Evolutionary conservation across 768 basidiomycete genomes (phyloP).

Genomic region (Macrolepiota albuminosa): DNA sequence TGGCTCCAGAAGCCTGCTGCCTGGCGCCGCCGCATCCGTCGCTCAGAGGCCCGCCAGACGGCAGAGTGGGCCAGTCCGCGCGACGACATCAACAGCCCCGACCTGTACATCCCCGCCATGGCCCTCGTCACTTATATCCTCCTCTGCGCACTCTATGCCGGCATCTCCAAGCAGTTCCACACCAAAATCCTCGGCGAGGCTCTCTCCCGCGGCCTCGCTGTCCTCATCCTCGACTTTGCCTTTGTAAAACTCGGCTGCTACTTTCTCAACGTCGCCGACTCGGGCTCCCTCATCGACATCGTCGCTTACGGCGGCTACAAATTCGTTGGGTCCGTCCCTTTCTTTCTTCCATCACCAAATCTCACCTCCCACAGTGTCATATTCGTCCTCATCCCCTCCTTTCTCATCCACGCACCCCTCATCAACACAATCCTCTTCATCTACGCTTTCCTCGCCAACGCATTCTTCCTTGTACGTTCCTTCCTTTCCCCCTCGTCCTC

Average conservation of each 20-base stretch:
- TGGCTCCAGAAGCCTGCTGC: conserved; percentile 92
- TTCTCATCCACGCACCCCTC: conserved; percentile 57
- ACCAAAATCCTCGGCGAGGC: conserved; percentile 87
- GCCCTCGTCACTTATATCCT: conserved; percentile 94
- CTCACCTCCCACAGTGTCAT: conserved; percentile 58
- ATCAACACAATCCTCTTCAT: conserved; percentile 70
- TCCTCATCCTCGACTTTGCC: conserved; percentile 83
- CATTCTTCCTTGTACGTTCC: conserved; percentile 81
- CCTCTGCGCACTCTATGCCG: conserved; percentile 79
- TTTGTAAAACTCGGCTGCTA: conserved; percentile 93
- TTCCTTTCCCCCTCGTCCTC: background rate
- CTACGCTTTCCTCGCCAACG: conserved; percentile 86
- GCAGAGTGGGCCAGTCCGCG: conserved; percentile 81
- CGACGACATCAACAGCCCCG: conserved; percentile 94
- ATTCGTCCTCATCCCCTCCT: conserved; percentile 64
- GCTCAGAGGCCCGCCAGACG: conserved; percentile 60
- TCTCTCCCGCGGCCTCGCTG: conserved; percentile 77
- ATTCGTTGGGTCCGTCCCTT: conserved; percentile 79
- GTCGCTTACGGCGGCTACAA: conserved; percentile 96
- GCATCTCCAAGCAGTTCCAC: conserved; percentile 78
- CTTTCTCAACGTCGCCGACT: conserved; percentile 79
- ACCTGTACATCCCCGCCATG: conserved; percentile 98
- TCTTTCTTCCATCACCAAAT: background rate
- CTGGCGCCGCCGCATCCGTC: conserved; percentile 45
- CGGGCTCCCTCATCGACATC: conserved; percentile 70